Base-by-base conservation (phyloP, 2,329 filamentous ascomycete species). In the Diplocarpon mali region DNA sequence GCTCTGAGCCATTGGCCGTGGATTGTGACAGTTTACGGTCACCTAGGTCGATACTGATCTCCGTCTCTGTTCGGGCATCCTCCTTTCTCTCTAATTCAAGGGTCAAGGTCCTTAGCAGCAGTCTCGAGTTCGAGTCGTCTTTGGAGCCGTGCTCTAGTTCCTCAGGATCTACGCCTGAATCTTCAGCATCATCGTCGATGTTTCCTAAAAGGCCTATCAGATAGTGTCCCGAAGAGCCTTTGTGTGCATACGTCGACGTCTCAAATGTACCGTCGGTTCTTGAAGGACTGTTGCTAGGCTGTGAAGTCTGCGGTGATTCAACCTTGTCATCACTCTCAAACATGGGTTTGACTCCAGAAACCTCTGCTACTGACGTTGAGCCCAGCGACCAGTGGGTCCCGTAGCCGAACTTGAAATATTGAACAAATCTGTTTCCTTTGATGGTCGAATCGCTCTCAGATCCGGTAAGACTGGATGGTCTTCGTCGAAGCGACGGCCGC, bases 121-220 rank as follows among this genome's bases (percentile, higher is more conserved):
- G 80, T 27, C 80, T 72, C 1, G 72, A 68, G 49, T 76, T 72
- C 42, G 67, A 16, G 1, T 40, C 38, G n/a, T 51, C 46, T 8
- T 31, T 28, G 38, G 48, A 42, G 12, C 13, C 13, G 8, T 48
- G 24, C 12, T 44, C 17, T 7, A 31, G 31, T n/a, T 42, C 40
- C 20, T 53, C 45, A 8, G 35, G 27, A 20, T 47, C 31, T 4
- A 32, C 1, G 14, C 34, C 32, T 15, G 27, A 17, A 30, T 37
- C 29, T 17, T 51, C 49, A 7, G 51, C 38, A 11, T 59, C 45
- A 48, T 59, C 57, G 35, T 75, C 73, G 28, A 84, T 69, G 30
- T 80, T 71, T 6, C 81, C 82, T 51, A 75, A 72, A 5, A 87
- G 69, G 0, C 83, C 83, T 45, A 89, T 74, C 16, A 88, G 65